Percentiles rank a stretch among this genome's conserved stretches.
These are phyloP conservation scores for Thielaviopsis populi DNA, from an alignment of 2,329 filamentous ascomycete species.

Conservation along the genomic window DNA sequence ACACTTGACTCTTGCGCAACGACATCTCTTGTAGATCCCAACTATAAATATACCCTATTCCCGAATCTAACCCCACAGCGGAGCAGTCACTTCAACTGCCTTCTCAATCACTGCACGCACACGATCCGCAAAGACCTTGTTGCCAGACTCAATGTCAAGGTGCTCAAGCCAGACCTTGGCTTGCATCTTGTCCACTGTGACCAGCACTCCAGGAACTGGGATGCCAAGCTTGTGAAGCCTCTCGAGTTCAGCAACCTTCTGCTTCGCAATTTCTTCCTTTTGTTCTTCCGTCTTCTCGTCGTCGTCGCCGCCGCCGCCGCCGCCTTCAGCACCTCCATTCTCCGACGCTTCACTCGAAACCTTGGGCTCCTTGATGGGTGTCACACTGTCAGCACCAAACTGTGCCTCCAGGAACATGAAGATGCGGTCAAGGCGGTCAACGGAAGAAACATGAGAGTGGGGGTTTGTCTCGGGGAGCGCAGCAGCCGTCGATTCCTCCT, in stretches of 20 bases:
- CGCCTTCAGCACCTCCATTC: constrained; percentile 21
- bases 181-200: constrained; percentile 74
- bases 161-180: constrained; percentile 88
- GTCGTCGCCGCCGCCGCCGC: too few species aligned
- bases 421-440: constrained; percentile 68
- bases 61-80: constrained; percentile 41
- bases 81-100: constrained; percentile 73
- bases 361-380: constrained; percentile 55
- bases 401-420: constrained; percentile 96
- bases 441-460: constrained; percentile 54
- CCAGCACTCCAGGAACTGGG: constrained; percentile 74
- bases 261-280: constrained; percentile 37
- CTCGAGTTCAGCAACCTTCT: constrained; percentile 53
- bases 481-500: constrained; percentile 18
- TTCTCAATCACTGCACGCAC: constrained; percentile 82
- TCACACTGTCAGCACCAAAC: constrained; percentile 72
- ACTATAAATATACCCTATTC: neutral
- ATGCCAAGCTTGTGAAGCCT: constrained; percentile 72
- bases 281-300: constrained; percentile 25
- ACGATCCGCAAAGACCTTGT: constrained; percentile 64
- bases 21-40: neutral
- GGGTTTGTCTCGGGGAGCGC: constrained; percentile 42
- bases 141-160: constrained; percentile 73
- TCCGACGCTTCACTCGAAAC: constrained; percentile 23
- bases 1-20: neutral